These are phyloP conservation scores for Tetrapyrgos nigripes DNA, from an alignment of 1,284 basidiomycete genomes.

Conservation along the genomic window DNA sequence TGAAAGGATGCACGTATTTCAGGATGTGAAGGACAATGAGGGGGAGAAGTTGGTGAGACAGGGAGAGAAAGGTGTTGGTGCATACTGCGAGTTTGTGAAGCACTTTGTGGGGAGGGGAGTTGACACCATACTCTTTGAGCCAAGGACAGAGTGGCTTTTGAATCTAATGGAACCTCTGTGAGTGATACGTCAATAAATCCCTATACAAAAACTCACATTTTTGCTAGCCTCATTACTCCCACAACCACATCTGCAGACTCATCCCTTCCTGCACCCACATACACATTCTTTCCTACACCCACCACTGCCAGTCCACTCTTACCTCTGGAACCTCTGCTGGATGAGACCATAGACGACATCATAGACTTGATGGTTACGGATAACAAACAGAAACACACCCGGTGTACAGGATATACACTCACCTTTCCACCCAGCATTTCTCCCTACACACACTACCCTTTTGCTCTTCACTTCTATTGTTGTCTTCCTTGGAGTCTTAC, in stretches of 20 bases:
- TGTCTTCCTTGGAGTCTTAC: slow-evolving; percentile 30
- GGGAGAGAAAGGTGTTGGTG: not conserved
- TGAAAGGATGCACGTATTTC: not conserved
- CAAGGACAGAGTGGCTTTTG: too few species aligned
- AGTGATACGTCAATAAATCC: not conserved
- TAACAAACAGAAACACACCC: too few species aligned
- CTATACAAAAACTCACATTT: too few species aligned
- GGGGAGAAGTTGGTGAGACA: not conserved
- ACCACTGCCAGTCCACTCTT: too few species aligned
- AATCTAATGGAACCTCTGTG: not conserved
- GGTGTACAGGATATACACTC: not conserved
- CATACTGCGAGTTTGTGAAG: not conserved
- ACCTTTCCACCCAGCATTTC: slow-evolving; percentile 21
- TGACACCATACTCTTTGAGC: not conserved
- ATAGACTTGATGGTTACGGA: too few species aligned
- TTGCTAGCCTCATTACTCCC: too few species aligned
- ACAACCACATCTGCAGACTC: too few species aligned
- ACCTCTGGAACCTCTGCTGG: too few species aligned
- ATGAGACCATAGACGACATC: not conserved
- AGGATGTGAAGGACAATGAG: not conserved
- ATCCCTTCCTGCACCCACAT: too few species aligned
- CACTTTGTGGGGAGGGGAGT: not conserved
- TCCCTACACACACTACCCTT: slow-evolving; percentile 21
- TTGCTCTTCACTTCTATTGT: slow-evolving; percentile 26
- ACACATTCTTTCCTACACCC: too few species aligned